A percentile compares a stretch with the other conserved stretches of the same genome.
phyloP scores from a whole-genome alignment of 129 eudicot species.

The Centella asiatica region DNA sequence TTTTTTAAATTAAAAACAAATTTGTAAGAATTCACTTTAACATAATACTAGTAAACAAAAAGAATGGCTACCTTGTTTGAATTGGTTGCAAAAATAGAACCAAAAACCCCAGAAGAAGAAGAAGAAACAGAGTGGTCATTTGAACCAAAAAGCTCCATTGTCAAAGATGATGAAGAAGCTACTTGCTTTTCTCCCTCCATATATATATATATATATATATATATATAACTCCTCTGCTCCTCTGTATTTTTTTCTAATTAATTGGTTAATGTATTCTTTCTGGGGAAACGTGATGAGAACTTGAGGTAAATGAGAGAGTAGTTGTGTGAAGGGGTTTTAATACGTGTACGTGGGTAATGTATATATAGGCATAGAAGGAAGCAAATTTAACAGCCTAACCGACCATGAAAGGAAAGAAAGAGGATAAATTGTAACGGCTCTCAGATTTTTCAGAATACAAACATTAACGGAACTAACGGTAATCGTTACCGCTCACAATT shows the following conservation, averaged over 20 bases:
- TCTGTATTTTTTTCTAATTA: too few relatives aligned
- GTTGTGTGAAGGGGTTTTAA: slow-evolving; percentile 5
- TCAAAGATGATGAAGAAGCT: not conserved
- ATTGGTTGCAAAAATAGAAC: not conserved
- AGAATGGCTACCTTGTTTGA: not conserved
- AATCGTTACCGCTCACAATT: not conserved
- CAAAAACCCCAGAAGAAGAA: slow-evolving; percentile 2
- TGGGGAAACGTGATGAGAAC: not conserved
- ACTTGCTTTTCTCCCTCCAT: slow-evolving; percentile 10
- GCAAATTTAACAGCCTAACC: not conserved
- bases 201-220: not conserved
- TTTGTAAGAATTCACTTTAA: not conserved
- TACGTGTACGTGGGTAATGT: not conserved
- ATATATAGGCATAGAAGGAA: not conserved
- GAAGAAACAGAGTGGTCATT: not conserved
- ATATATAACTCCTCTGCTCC: not conserved
- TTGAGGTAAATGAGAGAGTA: not conserved
- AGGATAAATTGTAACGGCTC: not conserved
- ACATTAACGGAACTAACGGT: too few relatives aligned
- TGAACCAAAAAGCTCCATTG: slow-evolving; percentile 5
- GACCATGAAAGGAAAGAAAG: not conserved
- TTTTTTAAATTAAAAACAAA: not conserved
- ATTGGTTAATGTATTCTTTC: not conserved
- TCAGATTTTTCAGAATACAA: too few relatives aligned
- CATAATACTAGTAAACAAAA: not conserved